Percentiles rank a stretch among this genome's conserved stretches.
phyloP scores from a whole-genome alignment of 2,329 filamentous ascomycete genomes.

The Aschersonia sp. region DNA sequence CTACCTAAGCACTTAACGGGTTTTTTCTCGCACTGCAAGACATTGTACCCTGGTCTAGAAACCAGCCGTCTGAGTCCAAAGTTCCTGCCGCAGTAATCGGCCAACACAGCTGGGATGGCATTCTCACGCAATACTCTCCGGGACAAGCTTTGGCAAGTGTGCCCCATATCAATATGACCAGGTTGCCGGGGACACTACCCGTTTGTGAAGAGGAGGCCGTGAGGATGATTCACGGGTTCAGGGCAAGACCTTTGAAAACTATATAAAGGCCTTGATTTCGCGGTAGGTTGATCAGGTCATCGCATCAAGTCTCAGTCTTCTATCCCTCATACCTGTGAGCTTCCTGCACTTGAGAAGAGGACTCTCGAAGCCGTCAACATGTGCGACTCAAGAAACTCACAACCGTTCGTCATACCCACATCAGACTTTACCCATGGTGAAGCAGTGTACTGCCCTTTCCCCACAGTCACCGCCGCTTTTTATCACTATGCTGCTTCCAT shows the following conservation, averaged over 20 bases:
- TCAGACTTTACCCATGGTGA: conserved; percentile 5
- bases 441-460: conserved; percentile 16
- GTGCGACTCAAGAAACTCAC: conserved; percentile 4
- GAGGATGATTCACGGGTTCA: conserved; percentile 1
- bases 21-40: not conserved
- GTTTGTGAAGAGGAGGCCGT: conserved; percentile 1
- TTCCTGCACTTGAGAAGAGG: conserved; percentile 1
- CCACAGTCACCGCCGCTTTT: conserved; percentile 23
- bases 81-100: not conserved
- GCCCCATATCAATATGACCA: conserved; percentile 1
- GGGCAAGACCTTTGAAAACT: conserved; percentile 4
- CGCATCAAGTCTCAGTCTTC: conserved; percentile 1
- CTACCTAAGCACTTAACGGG: conserved; percentile 2
- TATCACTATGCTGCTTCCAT: conserved; percentile 20
- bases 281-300: not conserved
- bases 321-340: not conserved
- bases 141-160: not conserved
- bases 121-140: not conserved
- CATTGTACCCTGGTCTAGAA: conserved; percentile 3
- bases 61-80: not conserved
- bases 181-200: conserved; percentile 3
- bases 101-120: not conserved
- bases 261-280: conserved; percentile 6
- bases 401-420: conserved; percentile 1
- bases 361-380: conserved; percentile 4